Conservation (phyloP, 306 rosid species). For the Cucumis sativus region DNA sequence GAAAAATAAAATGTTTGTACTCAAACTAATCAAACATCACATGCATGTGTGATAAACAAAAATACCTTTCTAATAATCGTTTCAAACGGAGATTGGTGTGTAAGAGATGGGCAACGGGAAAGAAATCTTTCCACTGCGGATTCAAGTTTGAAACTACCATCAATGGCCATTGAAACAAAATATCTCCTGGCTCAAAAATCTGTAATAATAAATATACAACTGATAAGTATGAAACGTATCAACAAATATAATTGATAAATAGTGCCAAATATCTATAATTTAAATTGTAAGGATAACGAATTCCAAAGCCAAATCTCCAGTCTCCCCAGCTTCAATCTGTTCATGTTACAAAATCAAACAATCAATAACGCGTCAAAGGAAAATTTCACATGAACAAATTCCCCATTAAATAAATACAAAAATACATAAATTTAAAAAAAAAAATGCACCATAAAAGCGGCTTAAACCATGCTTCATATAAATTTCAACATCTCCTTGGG, state of each 20-base stretch:
- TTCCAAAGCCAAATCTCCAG: background rate
- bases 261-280: background rate
- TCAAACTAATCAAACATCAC: background rate
- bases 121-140: slow-evolving; percentile 52
- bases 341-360: background rate
- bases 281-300: background rate
- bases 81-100: slow-evolving; percentile 21
- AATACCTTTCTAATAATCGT: slow-evolving; percentile 29
- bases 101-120: slow-evolving; percentile 64
- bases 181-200: background rate
- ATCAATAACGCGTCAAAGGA: background rate
- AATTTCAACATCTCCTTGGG: no score
- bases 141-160: slow-evolving; percentile 49
- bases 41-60: background rate
- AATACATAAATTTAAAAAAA: no score
- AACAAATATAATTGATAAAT: background rate
- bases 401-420: no score
- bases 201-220: background rate
- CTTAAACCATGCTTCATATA: no score
- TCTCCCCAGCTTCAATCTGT: slow-evolving; percentile 2
- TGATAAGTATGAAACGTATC: background rate
- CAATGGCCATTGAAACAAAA: slow-evolving; percentile 45
- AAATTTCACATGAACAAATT: no score
- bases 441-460: no score
- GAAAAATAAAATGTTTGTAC: background rate